Evolutionary conservation across 2,329 filamentous ascomycete genomes (phyloP).

Genomic region (Cordyceps cicadae): DNA sequence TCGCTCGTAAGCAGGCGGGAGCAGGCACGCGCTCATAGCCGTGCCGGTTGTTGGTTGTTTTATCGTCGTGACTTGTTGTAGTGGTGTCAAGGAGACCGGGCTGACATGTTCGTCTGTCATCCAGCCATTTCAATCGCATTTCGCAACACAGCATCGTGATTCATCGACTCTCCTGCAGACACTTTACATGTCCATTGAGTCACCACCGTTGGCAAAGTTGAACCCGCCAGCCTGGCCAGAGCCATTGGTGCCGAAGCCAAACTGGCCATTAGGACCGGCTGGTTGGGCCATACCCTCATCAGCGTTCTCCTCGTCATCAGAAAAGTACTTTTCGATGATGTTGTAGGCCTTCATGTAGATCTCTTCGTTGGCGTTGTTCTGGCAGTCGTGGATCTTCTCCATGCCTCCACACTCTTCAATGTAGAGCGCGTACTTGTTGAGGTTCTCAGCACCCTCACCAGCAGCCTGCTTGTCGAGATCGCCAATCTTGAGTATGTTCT

Average conservation of each 20-base stretch:
- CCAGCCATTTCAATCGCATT: not conserved
- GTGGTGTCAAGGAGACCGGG: not conserved
- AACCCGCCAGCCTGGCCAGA: conserved; percentile 67
- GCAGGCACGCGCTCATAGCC: not conserved
- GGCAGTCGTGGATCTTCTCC: conserved; percentile 99
- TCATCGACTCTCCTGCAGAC: not conserved
- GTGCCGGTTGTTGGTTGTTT: conserved; percentile 3
- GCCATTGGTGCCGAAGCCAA: conserved; percentile 66
- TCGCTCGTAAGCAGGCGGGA: conserved; percentile 3
- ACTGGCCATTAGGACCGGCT: conserved; percentile 62
- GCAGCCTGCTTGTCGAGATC: conserved; percentile 94
- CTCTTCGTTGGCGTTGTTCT: conserved; percentile 99
- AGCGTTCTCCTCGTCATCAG: conserved; percentile 91
- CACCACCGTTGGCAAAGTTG: conserved; percentile 75
- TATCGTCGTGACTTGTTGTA: conserved; percentile 3
- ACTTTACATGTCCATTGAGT: conserved; percentile 58
- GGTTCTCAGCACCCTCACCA: conserved; percentile 63
- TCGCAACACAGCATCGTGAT: conserved; percentile 6
- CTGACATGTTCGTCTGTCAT: conserved; percentile 9
- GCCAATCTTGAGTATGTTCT: conserved; percentile 99
- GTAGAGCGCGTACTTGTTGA: conserved; percentile 96
- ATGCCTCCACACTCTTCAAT: conserved; percentile 98
- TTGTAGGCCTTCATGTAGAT: conserved; percentile 99
- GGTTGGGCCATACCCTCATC: conserved; percentile 68
- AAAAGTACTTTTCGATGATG: conserved; percentile 99